A percentile compares a stretch with the other conserved stretches of the same genome.
phyloP scores from a whole-genome alignment of 2,329 filamentous ascomycete genomes.

The Paraconiothyrium sp. region DNA sequence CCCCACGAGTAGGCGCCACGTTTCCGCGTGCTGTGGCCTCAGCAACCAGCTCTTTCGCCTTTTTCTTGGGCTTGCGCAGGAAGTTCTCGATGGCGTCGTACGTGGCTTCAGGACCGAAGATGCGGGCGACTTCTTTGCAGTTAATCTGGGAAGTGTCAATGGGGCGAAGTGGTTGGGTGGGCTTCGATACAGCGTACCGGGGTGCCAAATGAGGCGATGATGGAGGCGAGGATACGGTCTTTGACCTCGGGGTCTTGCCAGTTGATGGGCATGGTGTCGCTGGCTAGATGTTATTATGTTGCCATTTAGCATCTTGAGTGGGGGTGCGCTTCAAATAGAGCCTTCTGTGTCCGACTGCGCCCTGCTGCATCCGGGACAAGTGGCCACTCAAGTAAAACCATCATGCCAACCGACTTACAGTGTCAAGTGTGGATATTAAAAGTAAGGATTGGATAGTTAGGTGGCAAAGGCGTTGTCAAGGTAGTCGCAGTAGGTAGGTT shows the following conservation, averaged over 20 bases:
- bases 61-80: conserved; percentile 57
- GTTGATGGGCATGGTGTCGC: conserved; percentile 44
- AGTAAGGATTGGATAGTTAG: neutral
- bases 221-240: conserved; percentile 53
- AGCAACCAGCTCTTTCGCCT: conserved; percentile 45
- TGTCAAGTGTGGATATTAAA: neutral
- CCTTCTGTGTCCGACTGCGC: neutral
- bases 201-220: conserved; percentile 47
- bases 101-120: conserved; percentile 58
- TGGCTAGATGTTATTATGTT: neutral
- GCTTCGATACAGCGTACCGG: conserved; percentile 37
- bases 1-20: conserved; percentile 9
- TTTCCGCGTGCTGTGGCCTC: conserved; percentile 20
- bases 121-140: conserved; percentile 53
- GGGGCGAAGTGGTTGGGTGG: neutral
- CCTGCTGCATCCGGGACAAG: too few relatives aligned
- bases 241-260: conserved; percentile 49
- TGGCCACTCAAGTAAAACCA: too few relatives aligned
- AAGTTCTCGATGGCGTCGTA: conserved; percentile 60
- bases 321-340: neutral
- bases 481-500: neutral
- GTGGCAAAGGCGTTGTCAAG: conserved; percentile 6
- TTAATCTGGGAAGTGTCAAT: conserved; percentile 47
- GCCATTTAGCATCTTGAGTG: neutral
- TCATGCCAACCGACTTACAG: neutral